Evolutionary conservation across 2,329 filamentous ascomycete species (phyloP).

Genomic region (Xylariaceae sp.): DNA sequence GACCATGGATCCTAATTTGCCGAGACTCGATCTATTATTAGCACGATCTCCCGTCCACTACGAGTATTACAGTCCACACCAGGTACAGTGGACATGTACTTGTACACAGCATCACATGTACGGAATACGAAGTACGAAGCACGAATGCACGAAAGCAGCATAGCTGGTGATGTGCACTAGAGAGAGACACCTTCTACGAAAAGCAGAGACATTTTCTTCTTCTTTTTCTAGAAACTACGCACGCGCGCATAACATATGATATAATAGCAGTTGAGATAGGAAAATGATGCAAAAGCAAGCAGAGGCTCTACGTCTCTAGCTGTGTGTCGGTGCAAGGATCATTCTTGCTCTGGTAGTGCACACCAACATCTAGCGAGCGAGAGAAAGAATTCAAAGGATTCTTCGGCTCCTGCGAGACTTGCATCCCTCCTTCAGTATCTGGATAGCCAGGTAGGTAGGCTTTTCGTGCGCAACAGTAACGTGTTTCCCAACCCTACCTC

Average conservation of each 20-base stretch:
- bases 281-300: no score
- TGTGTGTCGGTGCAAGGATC: no score
- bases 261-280: no score
- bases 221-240: not conserved
- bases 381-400: not conserved
- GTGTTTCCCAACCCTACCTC: not conserved
- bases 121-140: no score
- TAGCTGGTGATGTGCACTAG: not conserved
- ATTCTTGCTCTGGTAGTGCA: not conserved
- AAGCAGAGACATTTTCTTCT: not conserved
- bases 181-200: not conserved
- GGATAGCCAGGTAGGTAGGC: not conserved
- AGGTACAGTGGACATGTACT: no score
- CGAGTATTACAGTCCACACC: not conserved
- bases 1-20: conserved; percentile 2
- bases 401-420: not conserved
- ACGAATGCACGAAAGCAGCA: no score
- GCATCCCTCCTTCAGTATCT: not conserved
- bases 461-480: no score
- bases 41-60: conserved; percentile 4
- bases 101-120: no score
- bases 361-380: not conserved
- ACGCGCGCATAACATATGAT: not conserved
- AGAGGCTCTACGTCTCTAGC: no score
- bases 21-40: conserved; percentile 17